These are phyloP conservation scores for California macrophylla DNA, from an alignment of 441 rosid species.

Conservation along the genomic window DNA sequence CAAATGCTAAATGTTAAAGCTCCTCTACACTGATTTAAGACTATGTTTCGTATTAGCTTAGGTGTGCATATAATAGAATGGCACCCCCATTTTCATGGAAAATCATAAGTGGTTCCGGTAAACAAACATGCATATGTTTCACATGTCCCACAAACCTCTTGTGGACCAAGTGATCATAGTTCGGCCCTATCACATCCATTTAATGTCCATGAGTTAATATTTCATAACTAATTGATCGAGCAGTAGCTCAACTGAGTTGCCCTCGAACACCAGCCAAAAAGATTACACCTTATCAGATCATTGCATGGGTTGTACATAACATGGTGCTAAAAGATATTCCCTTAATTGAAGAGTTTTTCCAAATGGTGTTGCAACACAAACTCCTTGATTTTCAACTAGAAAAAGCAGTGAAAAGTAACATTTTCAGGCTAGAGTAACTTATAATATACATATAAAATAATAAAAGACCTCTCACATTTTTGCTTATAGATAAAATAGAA, in stretches of 20 bases:
- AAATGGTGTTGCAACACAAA: not conserved
- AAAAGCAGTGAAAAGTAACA: not conserved
- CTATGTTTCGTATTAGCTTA: not conserved
- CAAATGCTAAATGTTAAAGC: not conserved
- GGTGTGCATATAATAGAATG: not conserved
- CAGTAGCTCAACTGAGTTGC: not conserved
- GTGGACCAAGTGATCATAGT: not conserved
- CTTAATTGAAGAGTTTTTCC: not conserved
- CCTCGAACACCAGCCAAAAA: constrained; percentile 4
- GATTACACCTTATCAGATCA: not conserved
- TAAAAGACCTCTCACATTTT: not conserved
- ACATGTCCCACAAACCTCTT: not conserved
- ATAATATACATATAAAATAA: not conserved
- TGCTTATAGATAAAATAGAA: not conserved
- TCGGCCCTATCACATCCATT: not conserved
- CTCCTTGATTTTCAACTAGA: not conserved
- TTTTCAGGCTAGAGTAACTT: not conserved
- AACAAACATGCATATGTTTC: not conserved
- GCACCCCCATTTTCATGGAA: not conserved
- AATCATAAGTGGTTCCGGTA: not conserved
- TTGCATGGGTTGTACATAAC: not conserved
- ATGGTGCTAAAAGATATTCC: not conserved
- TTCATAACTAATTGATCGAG: too few relatives aligned
- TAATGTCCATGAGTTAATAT: not conserved
- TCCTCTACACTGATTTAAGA: not conserved